Conservation (phyloP, 1,284 basidiomycete genomes). For the Somion occarium region DNA sequence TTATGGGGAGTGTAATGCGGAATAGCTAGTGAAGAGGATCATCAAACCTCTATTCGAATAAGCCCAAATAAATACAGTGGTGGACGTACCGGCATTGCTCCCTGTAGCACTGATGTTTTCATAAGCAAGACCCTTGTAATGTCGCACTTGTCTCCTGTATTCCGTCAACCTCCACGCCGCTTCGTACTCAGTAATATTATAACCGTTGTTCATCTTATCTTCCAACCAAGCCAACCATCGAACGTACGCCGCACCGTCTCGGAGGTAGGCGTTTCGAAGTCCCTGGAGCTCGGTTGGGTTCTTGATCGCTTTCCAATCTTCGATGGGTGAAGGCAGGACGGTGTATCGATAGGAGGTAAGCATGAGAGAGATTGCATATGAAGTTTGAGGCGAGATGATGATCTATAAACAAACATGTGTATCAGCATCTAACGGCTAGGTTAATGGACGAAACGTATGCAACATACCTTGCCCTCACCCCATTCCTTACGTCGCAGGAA, state of each 20-base stretch:
- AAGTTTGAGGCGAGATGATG: constrained; percentile 65
- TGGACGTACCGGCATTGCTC: constrained; percentile 64
- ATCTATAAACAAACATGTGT: constrained; percentile 32
- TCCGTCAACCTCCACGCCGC: constrained; percentile 82
- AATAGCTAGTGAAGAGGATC: constrained; percentile 48
- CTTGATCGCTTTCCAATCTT: constrained; percentile 84
- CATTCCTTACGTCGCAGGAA: constrained; percentile 69
- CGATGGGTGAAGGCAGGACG: constrained; percentile 61
- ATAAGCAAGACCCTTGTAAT: constrained; percentile 89
- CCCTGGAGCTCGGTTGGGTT: constrained; percentile 84
- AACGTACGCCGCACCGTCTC: constrained; percentile 92
- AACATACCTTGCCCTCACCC: constrained; percentile 66
- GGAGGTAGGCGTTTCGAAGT: constrained; percentile 78
- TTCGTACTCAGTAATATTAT: constrained; percentile 87
- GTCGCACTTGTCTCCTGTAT: constrained; percentile 69
- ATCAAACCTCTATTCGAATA: not conserved
- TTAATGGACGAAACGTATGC: too few relatives aligned
- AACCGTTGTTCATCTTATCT: constrained; percentile 67
- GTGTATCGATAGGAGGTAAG: constrained; percentile 75
- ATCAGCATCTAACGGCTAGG: too few relatives aligned
- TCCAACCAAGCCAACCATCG: constrained; percentile 82
- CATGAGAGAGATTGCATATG: constrained; percentile 78
- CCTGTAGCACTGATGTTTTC: constrained; percentile 92
- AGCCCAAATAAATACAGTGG: not conserved
- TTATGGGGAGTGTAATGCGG: constrained; percentile 90